Evolutionary conservation across 345 rosid genomes (phyloP).

Genomic region (Luvunga scandens): DNA sequence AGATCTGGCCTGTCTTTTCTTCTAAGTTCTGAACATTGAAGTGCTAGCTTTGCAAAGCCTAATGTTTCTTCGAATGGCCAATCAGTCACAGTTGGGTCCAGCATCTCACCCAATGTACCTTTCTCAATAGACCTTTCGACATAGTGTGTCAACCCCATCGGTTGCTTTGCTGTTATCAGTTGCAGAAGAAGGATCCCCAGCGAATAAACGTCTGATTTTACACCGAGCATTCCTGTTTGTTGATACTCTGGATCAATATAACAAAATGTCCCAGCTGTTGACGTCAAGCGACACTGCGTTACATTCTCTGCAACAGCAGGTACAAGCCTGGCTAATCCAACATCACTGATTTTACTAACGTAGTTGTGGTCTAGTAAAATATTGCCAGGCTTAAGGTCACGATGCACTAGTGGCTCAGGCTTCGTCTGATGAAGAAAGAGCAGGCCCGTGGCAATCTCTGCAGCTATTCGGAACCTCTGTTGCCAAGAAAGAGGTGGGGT

Average conservation of each 20-base stretch:
- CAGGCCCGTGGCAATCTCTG: conserved; percentile 79
- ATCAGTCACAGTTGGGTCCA: conserved; percentile 68
- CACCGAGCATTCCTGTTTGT: conserved; percentile 91
- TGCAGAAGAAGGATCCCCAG: conserved; percentile 83
- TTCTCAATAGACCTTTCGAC: conserved; percentile 54
- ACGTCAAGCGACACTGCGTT: conserved; percentile 66
- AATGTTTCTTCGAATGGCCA: conserved; percentile 79
- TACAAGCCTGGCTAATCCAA: conserved; percentile 83
- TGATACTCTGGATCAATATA: conserved; percentile 98
- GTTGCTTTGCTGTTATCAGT: conserved; percentile 67
- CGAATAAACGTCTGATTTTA: conserved; percentile 88
- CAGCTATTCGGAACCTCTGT: conserved; percentile 78
- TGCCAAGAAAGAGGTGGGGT: conserved; percentile 79
- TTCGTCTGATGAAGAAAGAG: conserved; percentile 92
- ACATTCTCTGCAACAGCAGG: conserved; percentile 77
- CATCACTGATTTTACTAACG: conserved; percentile 81
- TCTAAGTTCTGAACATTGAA: conserved; percentile 75
- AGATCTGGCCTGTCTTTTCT: conserved; percentile 95
- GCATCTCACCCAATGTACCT: conserved; percentile 48
- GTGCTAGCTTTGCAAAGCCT: conserved; percentile 53
- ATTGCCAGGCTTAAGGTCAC: conserved; percentile 92
- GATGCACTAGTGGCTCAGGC: conserved; percentile 97
- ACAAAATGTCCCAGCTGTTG: conserved; percentile 90
- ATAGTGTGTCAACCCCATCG: conserved; percentile 64
- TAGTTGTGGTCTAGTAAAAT: conserved; percentile 82